Base-by-base conservation (phyloP, 306 rosid genomes). In the Hippophae tibetana region DNA sequence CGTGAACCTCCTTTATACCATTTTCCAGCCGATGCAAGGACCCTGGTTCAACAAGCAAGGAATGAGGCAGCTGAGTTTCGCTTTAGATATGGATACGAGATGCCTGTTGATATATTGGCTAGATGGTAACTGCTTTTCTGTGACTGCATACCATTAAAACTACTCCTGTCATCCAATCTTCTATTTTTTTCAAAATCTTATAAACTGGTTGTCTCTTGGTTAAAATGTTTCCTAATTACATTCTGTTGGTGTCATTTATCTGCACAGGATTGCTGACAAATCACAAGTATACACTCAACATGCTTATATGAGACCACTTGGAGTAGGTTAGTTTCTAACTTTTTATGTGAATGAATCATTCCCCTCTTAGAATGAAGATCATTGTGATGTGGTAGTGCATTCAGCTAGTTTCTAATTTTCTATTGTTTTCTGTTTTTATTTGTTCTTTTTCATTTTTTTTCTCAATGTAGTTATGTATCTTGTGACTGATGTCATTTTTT, bases 301-400 rank as follows among this genome's bases (percentile, higher is more conserved):
- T 86, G 99, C 99, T 55, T 93, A 93, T 62, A 93, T 93, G 99
- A 86, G 99, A 75, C 99, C 99, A 5, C 95, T 93, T 65, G 99
- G 99, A 77, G 97, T 93, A 56, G 99, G 99, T 88, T 54, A 23
- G 84, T 72, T 62, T 56, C 78, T 66, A 8, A 26, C 52, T 40
- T 72, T 54, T 65, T 50, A 50, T 27, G 3, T 23, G 13, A 43
- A 60, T 46, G 43, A 45, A 41, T 42, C 6, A 26, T 41, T 61
- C 11, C 9, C 11, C 52, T 12, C 59, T 8, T 6, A 26, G 69
- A 57, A 49, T 62, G 56, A 56, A 48, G 53, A 63, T 52, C 44
- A 47, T 57, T 8, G 31, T 46, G 13, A 6, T 48, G 13, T 10
- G 13, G 50, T 56, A 13, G 43, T 69, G 55, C 53, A n/a, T 43